Conservation (phyloP, 2,329 filamentous ascomycete species). For the Diplodia corticola region DNA sequence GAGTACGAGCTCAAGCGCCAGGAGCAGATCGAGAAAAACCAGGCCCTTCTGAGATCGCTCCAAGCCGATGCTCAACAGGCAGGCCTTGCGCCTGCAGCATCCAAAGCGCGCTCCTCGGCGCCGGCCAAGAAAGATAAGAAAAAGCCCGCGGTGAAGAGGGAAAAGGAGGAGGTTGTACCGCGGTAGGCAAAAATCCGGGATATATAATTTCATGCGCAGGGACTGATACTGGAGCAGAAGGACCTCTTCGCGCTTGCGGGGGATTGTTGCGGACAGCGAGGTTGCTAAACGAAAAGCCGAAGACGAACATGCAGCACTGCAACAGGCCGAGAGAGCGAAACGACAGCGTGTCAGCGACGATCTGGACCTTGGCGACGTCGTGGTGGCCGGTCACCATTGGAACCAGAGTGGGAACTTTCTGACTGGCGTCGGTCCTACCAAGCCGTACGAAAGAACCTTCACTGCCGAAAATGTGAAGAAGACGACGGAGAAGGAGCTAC, state of each 20-base stretch:
- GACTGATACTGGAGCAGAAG: conserved; percentile 31
- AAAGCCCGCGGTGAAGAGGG: conserved; percentile 43
- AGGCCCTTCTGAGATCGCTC: conserved; percentile 77
- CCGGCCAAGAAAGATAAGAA: conserved; percentile 49
- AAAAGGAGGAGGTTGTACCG: conserved; percentile 61
- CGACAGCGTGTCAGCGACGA: conserved; percentile 65
- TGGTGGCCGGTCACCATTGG: conserved; percentile 78
- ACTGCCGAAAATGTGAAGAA: conserved; percentile 78
- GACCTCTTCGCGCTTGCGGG: conserved; percentile 62
- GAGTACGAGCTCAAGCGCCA: conserved; percentile 83
- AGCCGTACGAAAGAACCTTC: conserved; percentile 83
- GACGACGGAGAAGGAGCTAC: conserved; percentile 74
- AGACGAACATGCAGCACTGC: conserved; percentile 59
- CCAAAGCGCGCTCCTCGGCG: conserved; percentile 48
- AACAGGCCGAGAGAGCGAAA: conserved; percentile 61
- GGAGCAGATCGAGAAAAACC: conserved; percentile 84
- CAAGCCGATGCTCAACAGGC: conserved; percentile 67
- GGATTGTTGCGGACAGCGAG: conserved; percentile 66
- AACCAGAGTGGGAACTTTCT: conserved; percentile 67
- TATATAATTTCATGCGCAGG: too few relatives aligned
- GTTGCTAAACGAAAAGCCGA: conserved; percentile 69
- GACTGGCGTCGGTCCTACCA: conserved; percentile 68
- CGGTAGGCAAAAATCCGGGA: conserved; percentile 36
- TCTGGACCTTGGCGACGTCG: conserved; percentile 72
- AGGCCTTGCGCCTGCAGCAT: conserved; percentile 62